These are phyloP conservation scores for Aspergillus hortae DNA, from an alignment of 2,329 filamentous ascomycete genomes.

Conservation along the genomic window DNA sequence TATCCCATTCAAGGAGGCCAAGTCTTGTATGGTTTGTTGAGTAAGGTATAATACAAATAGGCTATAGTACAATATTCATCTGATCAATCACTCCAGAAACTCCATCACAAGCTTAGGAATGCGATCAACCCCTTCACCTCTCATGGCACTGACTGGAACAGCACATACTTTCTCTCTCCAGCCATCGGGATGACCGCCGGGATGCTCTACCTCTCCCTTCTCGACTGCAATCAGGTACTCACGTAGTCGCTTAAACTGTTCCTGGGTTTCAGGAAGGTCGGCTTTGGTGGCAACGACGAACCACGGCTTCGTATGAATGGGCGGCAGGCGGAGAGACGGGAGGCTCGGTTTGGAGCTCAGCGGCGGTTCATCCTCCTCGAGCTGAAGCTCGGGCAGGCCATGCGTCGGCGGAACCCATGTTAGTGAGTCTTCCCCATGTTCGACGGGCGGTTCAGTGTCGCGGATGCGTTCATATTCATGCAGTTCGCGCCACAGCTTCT, in stretches of 20 bases:
- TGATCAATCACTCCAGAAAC: conserved; percentile 32
- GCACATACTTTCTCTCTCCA: conserved; percentile 57
- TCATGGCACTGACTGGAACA: conserved; percentile 86
- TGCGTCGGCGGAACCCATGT: conserved; percentile 42
- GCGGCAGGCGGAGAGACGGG: conserved; percentile 53
- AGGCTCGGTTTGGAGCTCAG: conserved; percentile 22
- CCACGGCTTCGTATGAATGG: conserved; percentile 93
- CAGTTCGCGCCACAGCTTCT: conserved; percentile 86
- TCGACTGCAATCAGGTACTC: conserved; percentile 67
- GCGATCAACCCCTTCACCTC: conserved; percentile 72
- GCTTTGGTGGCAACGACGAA: conserved; percentile 94
- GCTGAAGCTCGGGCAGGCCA: conserved; percentile 21
- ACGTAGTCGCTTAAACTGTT: conserved; percentile 69
- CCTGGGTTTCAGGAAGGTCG: conserved; percentile 72
- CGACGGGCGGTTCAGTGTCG: conserved; percentile 65
- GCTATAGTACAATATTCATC: neutral
- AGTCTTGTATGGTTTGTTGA: neutral
- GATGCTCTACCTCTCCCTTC: conserved; percentile 63
- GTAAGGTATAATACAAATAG: neutral
- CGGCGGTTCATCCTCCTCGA: conserved; percentile 4
- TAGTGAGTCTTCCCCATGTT: conserved; percentile 60
- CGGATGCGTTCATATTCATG: conserved; percentile 80
- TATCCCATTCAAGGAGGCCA: no score
- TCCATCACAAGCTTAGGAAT: conserved; percentile 42
- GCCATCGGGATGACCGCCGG: conserved; percentile 66